Evolutionary conservation across 2,329 filamentous ascomycete genomes (phyloP), one percentile per base, ranked within the genome.

Genomic region (Endoconidiophora laricicola): DNA sequence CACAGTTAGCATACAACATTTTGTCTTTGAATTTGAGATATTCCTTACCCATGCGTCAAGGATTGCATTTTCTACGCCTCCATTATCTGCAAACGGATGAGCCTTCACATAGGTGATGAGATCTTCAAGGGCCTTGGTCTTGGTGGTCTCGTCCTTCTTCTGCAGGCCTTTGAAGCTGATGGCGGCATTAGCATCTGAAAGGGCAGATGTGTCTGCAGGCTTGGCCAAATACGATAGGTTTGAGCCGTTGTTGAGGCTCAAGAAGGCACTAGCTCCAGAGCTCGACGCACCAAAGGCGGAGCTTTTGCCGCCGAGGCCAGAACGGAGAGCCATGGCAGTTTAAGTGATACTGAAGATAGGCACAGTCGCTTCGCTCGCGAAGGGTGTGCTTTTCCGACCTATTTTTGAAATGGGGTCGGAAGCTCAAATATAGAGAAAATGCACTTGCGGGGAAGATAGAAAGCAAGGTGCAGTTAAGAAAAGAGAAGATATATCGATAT

Each of bases 141-240:
- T 94, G 37, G 91, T 98, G 9, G 79, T 94, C 59, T 81, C 82
- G 66, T 95, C 90, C 65, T 91, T 94, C 67, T 96, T 98, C 46
- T 81, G 73, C 3, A 95, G 66, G 58, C 93, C 94, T 65, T 95
- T 94, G 67, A 95, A 86, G n/a, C 81, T 78, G 12, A 96, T 87
- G 37, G 90, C 78, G 37, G 90, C 71, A 59, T 91, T 83, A 6
- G 87, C 74, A 58, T 94, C 81, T 42, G 79, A 82, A 53, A 98
- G 78, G 41, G 68, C 69, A 33, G 79, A 78, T 57, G 94, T 77
- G 59, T 94, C 83, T 44, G 85, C 84, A 7, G 86, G 85, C 59
- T 94, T 87, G 48, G 83, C 73, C 48, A 96, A 76, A 66, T 94
- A 95, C 42, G 88, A 94, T 38, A 98, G 5, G 69, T 70, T 57